Base-by-base conservation (phyloP, 805 yeast species). In the Nematodospora valgi region DNA sequence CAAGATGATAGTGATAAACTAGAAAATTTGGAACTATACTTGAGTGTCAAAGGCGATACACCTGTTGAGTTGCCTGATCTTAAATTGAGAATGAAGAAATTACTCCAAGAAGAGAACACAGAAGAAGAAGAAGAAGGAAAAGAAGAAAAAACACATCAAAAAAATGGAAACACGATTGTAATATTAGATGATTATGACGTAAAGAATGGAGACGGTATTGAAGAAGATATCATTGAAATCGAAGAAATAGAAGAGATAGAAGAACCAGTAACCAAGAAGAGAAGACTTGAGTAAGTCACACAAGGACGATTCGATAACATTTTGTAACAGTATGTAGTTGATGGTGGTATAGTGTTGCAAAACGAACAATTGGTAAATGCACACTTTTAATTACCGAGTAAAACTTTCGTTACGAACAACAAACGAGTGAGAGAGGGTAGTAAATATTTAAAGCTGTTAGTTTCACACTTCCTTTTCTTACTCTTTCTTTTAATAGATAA, bases 1-100 rank as follows among this genome's bases (percentile, higher is more conserved):
- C 77, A 82, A 30, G 98, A 93, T 58, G 96, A 91, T 35, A 81
- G 78, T 26, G 96, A 85, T 43, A 61, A 56, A 22, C 58, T 72
- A 28, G 82, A 78, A 45, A 74, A 77, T 27, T 62, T 82, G 24
- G 91, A 86, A 46, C 64, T 87, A 28, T 78, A 76, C 45, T 52
- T 82, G 6, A 61, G 58, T 8, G 41, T 47, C 6, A 44, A 30
- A 7, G 46, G 32, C 1, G 44, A 35, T 1, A 26, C 32, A 2
- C 26, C 28, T 3, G 13, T 27, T n/a, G 30, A 28, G n/a, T 40
- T 49, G 11, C 51, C 54, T 14, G 29, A 15, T 5, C 2, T 51
- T 8, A 37, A 32, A 5, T 39, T 51, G 16, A 33, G 49, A 17
- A 42, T 38, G 10, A 55, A 54, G 36, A 38, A 35, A 10, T 11